Evolutionary conservation across 495 filamentous ascomycete species (phyloP).

Genomic region (Hypoxylon perforatum): DNA sequence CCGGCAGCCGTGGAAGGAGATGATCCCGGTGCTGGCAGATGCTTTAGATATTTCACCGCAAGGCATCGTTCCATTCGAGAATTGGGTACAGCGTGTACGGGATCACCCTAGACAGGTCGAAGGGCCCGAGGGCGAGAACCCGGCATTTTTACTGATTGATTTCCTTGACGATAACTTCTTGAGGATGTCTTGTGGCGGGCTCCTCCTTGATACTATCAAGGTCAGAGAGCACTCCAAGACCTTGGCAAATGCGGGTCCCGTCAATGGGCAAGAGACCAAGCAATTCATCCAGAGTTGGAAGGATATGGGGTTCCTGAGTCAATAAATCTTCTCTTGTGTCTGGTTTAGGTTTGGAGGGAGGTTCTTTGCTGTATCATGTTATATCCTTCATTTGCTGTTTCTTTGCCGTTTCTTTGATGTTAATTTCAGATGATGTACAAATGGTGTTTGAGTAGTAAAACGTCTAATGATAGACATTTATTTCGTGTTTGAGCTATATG

Average conservation of each 20-base stretch:
- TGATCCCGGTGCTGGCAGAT: conserved; percentile 53
- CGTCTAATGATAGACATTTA: not conserved
- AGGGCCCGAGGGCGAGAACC: conserved; percentile 57
- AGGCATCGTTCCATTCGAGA: conserved; percentile 29
- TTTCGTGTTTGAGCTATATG: not conserved
- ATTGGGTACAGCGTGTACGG: conserved; percentile 37
- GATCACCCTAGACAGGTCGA: conserved; percentile 32
- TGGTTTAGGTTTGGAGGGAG: not conserved
- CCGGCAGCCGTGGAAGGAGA: conserved; percentile 59
- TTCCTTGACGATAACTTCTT: conserved; percentile 65
- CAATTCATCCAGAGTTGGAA: conserved; percentile 59
- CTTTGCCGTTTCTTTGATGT: not conserved
- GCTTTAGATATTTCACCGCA: conserved; percentile 50
- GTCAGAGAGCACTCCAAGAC: conserved; percentile 58
- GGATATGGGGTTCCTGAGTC: conserved; percentile 41
- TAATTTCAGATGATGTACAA: not conserved
- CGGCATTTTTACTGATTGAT: conserved; percentile 57
- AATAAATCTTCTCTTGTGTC: conserved; percentile 18
- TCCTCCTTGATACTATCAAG: conserved; percentile 58
- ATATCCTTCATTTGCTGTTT: conserved; percentile 21
- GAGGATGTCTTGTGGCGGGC: conserved; percentile 65
- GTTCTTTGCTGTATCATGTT: conserved; percentile 6
- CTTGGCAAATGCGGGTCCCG: conserved; percentile 47
- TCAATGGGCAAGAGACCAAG: conserved; percentile 51
- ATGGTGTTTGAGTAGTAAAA: not conserved